These are phyloP conservation scores for Breviolum minutum DNA, from an alignment of 73 alveolate genomes.

Conservation along the genomic window DNA sequence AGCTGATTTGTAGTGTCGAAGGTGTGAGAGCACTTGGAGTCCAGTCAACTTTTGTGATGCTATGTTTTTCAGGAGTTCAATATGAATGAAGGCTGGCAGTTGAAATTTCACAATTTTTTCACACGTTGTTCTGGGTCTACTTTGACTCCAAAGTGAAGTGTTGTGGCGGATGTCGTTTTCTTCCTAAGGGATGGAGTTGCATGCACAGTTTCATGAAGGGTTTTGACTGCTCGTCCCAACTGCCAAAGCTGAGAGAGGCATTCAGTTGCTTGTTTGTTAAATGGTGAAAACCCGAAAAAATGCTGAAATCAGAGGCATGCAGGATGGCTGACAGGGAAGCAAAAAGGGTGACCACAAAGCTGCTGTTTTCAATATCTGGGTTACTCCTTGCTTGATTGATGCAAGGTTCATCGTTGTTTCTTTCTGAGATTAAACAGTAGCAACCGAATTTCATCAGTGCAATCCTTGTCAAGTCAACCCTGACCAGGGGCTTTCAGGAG, in stretches of 20 bases:
- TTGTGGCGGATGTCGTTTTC: background rate
- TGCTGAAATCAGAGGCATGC: slow-evolving; percentile 37
- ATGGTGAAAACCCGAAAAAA: background rate
- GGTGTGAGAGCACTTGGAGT: slow-evolving; percentile 4
- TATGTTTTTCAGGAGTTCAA: background rate
- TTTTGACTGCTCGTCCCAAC: background rate
- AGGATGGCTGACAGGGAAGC: slow-evolving; percentile 24
- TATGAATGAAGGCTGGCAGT: too few relatives aligned
- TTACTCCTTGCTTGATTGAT: too few relatives aligned
- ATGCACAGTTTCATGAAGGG: slow-evolving; percentile 45
- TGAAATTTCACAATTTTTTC: too few relatives aligned
- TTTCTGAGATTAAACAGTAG: too few relatives aligned
- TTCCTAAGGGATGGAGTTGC: background rate
- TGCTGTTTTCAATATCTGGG: too few relatives aligned
- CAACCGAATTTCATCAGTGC: too few relatives aligned
- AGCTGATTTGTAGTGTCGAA: background rate
- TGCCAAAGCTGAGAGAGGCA: background rate
- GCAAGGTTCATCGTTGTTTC: too few relatives aligned
- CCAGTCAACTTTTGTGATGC: background rate
- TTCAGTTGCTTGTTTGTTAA: background rate
- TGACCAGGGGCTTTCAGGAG: background rate
- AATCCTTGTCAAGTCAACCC: too few relatives aligned
- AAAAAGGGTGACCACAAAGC: background rate
- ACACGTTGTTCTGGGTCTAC: background rate
- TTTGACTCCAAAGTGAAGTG: background rate